Evolutionary conservation across 2,329 filamentous ascomycete genomes (phyloP).

Genomic region (Calonectria pseudoreteaudii): DNA sequence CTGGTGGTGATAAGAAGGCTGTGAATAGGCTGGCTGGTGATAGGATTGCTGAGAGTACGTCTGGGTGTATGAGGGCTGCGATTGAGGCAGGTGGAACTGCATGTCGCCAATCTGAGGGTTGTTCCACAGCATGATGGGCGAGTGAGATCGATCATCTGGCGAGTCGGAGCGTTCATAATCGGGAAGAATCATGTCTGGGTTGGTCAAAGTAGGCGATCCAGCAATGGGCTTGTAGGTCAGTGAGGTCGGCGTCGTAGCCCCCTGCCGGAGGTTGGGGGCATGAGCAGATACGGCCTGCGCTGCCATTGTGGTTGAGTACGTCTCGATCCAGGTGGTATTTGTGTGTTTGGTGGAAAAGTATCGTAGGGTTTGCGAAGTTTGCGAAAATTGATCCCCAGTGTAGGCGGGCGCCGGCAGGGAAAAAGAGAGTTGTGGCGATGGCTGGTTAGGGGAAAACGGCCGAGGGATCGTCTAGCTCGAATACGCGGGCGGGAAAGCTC

Average conservation of each 20-base stretch:
- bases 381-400: conserved; percentile 12
- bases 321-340: conserved; percentile 8
- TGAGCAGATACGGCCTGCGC: conserved; percentile 42
- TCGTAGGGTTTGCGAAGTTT: conserved; percentile 3
- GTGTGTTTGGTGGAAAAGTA: background rate
- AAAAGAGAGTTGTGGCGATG: conserved; percentile 19
- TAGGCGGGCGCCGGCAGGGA: background rate
- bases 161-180: conserved; percentile 72
- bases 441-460: conserved; percentile 23
- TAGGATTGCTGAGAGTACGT: conserved; percentile 36
- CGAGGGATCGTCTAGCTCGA: conserved; percentile 28
- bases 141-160: conserved; percentile 63
- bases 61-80: conserved; percentile 51
- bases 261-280: conserved; percentile 45
- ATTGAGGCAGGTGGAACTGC: conserved; percentile 57
- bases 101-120: conserved; percentile 52
- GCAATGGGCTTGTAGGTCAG: conserved; percentile 63
- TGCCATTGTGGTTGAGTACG: conserved; percentile 43
- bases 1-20: background rate
- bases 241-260: conserved; percentile 41
- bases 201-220: conserved; percentile 87
- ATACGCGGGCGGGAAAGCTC: conserved; percentile 26
- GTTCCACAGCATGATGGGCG: conserved; percentile 66
- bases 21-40: background rate
- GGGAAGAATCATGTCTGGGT: conserved; percentile 94